Evolutionary conservation across 441 rosid genomes (phyloP).

Genomic region (Isatis lusitanica): DNA sequence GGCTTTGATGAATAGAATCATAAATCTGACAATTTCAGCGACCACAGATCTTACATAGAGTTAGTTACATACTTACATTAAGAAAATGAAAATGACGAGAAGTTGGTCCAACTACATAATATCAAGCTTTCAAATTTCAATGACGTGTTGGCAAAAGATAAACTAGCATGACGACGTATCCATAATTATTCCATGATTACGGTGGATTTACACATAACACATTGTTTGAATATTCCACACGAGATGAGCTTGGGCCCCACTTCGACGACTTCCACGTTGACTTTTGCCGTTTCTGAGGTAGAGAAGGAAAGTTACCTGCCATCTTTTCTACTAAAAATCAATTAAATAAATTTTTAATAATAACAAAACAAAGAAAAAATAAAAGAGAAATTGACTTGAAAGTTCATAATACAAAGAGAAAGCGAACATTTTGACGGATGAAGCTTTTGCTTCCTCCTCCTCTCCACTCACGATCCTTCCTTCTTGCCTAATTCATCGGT

Average conservation of each 20-base stretch:
- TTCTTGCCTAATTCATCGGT: constrained; percentile 12
- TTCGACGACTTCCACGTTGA: constrained; percentile 24
- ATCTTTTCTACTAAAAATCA: constrained; percentile 5
- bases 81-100: constrained; percentile 1
- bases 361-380: background rate
- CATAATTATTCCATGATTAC: background rate
- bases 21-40: background rate
- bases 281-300: constrained; percentile 29
- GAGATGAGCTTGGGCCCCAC: background rate
- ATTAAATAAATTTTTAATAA: too few species aligned
- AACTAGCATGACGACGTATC: background rate
- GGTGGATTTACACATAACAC: background rate
- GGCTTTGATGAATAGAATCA: background rate
- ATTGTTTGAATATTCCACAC: too few species aligned
- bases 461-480: constrained; percentile 7
- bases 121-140: constrained; percentile 1
- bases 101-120: constrained; percentile 30
- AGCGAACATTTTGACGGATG: background rate
- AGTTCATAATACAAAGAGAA: constrained; percentile 2
- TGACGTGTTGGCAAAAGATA: constrained; percentile 24
- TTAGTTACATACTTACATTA: background rate
- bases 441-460: constrained; percentile 9
- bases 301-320: constrained; percentile 32
- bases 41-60: background rate
- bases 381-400: constrained; percentile 17